Evolutionary conservation across 2,329 filamentous ascomycete species (phyloP), one percentile per base, ranked within the genome.

Genomic region (Aureobasidium sp.): DNA sequence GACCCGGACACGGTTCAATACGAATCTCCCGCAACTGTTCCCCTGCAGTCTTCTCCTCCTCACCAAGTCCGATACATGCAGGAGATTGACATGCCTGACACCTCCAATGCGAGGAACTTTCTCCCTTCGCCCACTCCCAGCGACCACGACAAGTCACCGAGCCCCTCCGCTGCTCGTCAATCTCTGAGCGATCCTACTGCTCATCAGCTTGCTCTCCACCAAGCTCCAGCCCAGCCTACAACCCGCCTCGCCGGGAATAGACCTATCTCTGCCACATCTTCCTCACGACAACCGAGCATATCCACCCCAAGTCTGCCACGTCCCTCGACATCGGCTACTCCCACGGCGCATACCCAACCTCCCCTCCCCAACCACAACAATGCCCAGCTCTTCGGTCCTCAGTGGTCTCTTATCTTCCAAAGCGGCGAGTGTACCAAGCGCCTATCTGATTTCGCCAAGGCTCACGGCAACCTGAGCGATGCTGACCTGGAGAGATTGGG

Each of bases 41-140:
- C 22, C 12, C n/a, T 40, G 8, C 33, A 39, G 7, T 53, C 49
- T 12, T 17, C 49, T 27, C 22, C 29, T 9, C 3, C n/a, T 27
- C 49, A n/a, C 22, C 33, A 39, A 24, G 12, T 12, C n/a, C 24
- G 9, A 11, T 12, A 9, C 19, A 12, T 39, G 33, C 19, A 17
- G 3, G 12, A 27, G 8, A 24, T 6, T 14, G 31, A 3, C 6
- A 22, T 11, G 22, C 4, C 33, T 3, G 49, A 39, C 4, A 15
- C 33, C 5, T 52, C 49, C 9, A 39, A 24, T 3, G 11, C 24
- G 3, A 22, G 24, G 44, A 45, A 53, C 15, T 62, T 47, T 14
- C 61, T 62, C 5, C 61, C 61, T 14, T 62, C 61, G 37, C 61
- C 61, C 17, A 54, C 61, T 39, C 61, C 53, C 17, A 62, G 61